Percentiles rank a stretch among this genome's conserved stretches.
phyloP scores from a whole-genome alignment of 1,139 yeast species.

The Kluyveromyces marxianus region DNA sequence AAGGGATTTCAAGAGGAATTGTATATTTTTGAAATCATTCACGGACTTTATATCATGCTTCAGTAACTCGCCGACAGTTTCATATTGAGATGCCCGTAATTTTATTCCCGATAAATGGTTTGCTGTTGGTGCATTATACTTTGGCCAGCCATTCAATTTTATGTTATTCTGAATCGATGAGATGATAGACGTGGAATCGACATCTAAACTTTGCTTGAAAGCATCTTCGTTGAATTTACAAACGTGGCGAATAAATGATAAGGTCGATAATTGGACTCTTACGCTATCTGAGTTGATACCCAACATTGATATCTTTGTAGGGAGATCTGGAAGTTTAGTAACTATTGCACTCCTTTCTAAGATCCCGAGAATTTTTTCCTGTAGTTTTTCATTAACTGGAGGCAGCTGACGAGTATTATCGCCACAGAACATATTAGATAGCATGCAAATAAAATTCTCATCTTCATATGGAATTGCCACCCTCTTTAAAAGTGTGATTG shows the following conservation, averaged over 20 bases:
- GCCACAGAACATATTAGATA: conserved; percentile 46
- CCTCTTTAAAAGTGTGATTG: conserved; percentile 42
- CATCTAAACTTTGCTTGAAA: conserved; percentile 19
- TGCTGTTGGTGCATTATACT: conserved; percentile 30
- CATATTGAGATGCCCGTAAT: conserved; percentile 62
- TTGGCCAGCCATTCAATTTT: conserved; percentile 55
- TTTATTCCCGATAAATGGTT: conserved; percentile 25
- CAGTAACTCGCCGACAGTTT: conserved; percentile 63
- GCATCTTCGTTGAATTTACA: conserved; percentile 26
- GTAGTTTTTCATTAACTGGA: conserved; percentile 49
- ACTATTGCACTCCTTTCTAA: conserved; percentile 49
- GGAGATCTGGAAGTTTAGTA: conserved; percentile 31
- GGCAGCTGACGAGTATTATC: conserved; percentile 33
- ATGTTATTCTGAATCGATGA: conserved; percentile 45
- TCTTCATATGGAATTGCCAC: conserved; percentile 48
- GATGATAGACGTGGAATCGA: conserved; percentile 37
- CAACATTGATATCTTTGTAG: conserved; percentile 40
- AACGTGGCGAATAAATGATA: conserved; percentile 57
- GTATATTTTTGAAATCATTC: conserved; percentile 45
- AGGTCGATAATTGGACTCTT: conserved; percentile 36
- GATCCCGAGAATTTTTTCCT: conserved; percentile 49
- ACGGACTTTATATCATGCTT: conserved; percentile 43
- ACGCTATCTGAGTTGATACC: conserved; percentile 51
- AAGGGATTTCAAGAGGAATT: conserved; percentile 67
- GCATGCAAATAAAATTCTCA: conserved; percentile 34